A percentile compares a stretch with the other conserved stretches of the same genome.
phyloP scores from a whole-genome alignment of 768 basidiomycete genomes.

The Boletus pseudo-olivaceus region DNA sequence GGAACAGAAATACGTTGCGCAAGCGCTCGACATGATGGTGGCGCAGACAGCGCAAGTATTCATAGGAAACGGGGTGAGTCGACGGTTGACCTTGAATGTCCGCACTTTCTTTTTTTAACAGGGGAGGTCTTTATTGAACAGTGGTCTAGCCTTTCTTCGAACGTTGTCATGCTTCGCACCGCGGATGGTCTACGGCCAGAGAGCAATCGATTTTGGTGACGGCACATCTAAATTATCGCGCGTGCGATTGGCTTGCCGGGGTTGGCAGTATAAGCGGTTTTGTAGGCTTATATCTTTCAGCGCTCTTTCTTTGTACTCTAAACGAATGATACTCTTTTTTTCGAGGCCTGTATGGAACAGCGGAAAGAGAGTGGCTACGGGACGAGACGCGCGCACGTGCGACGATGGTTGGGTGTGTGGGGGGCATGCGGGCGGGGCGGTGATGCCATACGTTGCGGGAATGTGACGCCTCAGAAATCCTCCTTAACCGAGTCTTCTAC shows the following conservation, averaged over 20 bases:
- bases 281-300: neutral
- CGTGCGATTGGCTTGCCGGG: too few relatives aligned
- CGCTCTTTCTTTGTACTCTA: too few relatives aligned
- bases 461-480: neutral
- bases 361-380: neutral
- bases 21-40: neutral
- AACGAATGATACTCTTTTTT: neutral
- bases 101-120: neutral
- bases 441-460: neutral
- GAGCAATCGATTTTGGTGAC: neutral
- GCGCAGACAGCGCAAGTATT: neutral
- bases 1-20: neutral
- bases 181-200: neutral
- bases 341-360: neutral
- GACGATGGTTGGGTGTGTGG: neutral
- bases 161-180: neutral
- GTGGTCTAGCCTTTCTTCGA: slow-evolving; percentile 1
- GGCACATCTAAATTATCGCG: neutral
- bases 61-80: neutral
- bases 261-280: neutral
- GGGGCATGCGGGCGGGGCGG: neutral
- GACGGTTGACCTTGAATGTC: neutral
- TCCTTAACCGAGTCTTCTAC: neutral
- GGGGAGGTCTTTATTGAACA: neutral
- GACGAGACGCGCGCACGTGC: neutral